These are phyloP conservation scores for Rhizophlyctis rosea DNA, from an alignment of 192 early-diverging fungal species.

Conservation along the genomic window DNA sequence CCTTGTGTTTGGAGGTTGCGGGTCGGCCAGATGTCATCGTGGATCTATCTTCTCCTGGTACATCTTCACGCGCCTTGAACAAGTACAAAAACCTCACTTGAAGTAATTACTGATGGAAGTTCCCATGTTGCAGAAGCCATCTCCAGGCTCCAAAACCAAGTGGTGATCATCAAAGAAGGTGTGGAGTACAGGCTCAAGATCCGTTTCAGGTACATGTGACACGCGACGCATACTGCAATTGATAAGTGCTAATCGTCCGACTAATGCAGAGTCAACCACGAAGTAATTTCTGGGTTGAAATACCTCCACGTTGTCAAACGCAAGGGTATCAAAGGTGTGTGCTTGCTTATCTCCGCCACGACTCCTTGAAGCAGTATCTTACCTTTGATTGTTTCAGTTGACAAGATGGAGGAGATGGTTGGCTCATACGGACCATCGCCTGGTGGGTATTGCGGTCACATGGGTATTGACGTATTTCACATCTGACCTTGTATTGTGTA, in stretches of 20 bases:
- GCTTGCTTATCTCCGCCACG: neutral
- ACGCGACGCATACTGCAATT: neutral
- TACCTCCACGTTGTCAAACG: conserved; percentile 94
- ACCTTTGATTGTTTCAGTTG: conserved; percentile 51
- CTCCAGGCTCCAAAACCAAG: conserved; percentile 63
- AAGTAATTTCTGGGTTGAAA: conserved; percentile 92
- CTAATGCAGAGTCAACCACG: conserved; percentile 78
- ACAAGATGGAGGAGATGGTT: conserved; percentile 94
- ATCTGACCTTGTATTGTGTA: neutral
- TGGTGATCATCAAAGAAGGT: conserved; percentile 95
- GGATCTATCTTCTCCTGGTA: conserved; percentile 73
- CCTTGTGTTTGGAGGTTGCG: conserved; percentile 68
- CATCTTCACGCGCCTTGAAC: too few species aligned
- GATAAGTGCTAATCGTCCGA: neutral
- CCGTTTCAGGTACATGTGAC: conserved; percentile 65
- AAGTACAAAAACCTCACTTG: too few species aligned
- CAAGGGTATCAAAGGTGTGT: conserved; percentile 62
- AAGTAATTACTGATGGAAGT: too few species aligned
- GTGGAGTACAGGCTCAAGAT: conserved; percentile 91
- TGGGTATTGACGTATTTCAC: neutral
- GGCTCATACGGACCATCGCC: conserved; percentile 88
- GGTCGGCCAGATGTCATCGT: conserved; percentile 75
- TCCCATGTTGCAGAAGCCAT: conserved; percentile 45
- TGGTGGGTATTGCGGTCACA: conserved; percentile 14
- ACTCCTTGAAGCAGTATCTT: neutral